Evolutionary conservation across 306 rosid genomes (phyloP).

Genomic region (Biancaea sappan): DNA sequence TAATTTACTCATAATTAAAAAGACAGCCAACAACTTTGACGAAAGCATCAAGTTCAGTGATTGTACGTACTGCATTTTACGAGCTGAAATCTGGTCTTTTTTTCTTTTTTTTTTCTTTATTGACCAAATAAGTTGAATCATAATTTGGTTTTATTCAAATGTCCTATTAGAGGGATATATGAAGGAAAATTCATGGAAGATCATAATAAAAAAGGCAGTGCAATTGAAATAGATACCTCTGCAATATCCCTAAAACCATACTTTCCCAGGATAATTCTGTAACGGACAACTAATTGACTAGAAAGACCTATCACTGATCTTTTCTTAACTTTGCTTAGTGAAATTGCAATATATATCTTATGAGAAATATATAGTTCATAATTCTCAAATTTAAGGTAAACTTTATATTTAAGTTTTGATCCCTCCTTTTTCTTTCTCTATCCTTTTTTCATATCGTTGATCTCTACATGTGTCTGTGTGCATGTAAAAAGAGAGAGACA

Average conservation of each 20-base stretch:
- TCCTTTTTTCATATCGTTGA: too few relatives aligned
- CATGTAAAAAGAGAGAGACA: too few relatives aligned
- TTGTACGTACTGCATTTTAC: neutral
- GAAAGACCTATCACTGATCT: neutral
- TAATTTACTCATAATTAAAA: too few relatives aligned
- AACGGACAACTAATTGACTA: neutral
- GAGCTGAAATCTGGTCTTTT: conserved; percentile 9
- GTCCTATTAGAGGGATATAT: too few relatives aligned
- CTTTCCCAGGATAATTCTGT: conserved; percentile 38
- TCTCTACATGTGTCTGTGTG: too few relatives aligned
- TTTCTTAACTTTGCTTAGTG: too few relatives aligned
- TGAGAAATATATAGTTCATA: too few relatives aligned
- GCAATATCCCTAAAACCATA: conserved; percentile 43
- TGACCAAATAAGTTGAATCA: neutral
- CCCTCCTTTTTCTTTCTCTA: too few relatives aligned
- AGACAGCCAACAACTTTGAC: too few relatives aligned
- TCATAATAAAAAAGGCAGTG: conserved; percentile 44
- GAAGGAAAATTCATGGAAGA: conserved; percentile 43
- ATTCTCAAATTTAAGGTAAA: too few relatives aligned
- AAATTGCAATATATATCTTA: neutral
- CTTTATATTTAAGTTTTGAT: too few relatives aligned
- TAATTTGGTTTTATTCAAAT: conserved; percentile 22
- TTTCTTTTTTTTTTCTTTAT: neutral
- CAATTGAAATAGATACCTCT: conserved; percentile 57
- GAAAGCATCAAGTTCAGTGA: too few relatives aligned